A percentile compares a stretch with the other conserved stretches of the same genome.
Evolutionary conservation across 257 asterid species (phyloP).

Genomic region (Thymus quinquecostatus): DNA sequence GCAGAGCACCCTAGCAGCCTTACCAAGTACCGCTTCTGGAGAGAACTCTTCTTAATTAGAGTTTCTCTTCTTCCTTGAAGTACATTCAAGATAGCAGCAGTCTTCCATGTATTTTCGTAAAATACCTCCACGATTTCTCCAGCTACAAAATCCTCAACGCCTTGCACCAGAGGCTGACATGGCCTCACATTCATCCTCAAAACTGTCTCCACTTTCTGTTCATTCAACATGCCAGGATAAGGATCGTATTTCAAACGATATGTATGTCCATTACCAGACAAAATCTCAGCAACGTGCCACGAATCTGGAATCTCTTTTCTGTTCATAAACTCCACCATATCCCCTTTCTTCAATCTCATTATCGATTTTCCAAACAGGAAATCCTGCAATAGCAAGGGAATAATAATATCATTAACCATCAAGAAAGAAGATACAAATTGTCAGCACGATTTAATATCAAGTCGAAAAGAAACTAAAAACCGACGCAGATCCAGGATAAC

Average conservation of each 20-base stretch:
- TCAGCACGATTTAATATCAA: background rate
- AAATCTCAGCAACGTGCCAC: conserved; percentile 61
- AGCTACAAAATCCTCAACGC: conserved; percentile 39
- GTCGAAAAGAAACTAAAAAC: conserved; percentile 2
- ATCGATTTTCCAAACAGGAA: conserved; percentile 28
- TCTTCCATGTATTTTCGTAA: conserved; percentile 63
- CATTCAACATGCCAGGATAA: conserved; percentile 38
- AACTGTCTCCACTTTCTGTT: conserved; percentile 51
- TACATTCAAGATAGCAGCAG: conserved; percentile 56
- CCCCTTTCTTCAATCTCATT: conserved; percentile 71
- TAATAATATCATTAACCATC: background rate
- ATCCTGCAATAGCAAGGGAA: conserved; percentile 43
- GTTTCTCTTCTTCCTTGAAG: conserved; percentile 36
- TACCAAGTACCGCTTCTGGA: conserved; percentile 47
- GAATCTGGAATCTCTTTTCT: conserved; percentile 47
- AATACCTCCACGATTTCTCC: conserved; percentile 79
- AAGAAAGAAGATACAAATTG: background rate
- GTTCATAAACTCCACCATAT: conserved; percentile 74
- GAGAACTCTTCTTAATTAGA: conserved; percentile 28
- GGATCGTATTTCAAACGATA: conserved; percentile 51
- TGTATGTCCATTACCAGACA: conserved; percentile 57
- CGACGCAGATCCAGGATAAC: conserved; percentile 24
- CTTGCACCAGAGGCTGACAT: conserved; percentile 51
- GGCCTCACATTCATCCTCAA: conserved; percentile 63
- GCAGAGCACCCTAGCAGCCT: conserved; percentile 62